A percentile compares a stretch with the other conserved stretches of the same genome.
These are phyloP conservation scores for Talaromyces proteolyticus DNA, from an alignment of 495 filamentous ascomycete genomes.

Conservation along the genomic window DNA sequence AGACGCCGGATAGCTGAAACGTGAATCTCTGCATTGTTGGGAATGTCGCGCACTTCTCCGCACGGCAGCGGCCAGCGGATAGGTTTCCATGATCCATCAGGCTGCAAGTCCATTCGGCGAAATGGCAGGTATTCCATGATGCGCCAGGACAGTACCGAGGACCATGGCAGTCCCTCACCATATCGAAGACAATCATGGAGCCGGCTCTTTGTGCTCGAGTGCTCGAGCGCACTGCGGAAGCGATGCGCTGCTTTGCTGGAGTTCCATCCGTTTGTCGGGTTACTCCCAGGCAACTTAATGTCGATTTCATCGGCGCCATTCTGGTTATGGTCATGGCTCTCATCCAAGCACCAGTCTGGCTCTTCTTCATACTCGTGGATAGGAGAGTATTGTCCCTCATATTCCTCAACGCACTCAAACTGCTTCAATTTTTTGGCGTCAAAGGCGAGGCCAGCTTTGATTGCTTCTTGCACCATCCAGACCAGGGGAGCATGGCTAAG, in stretches of 20 bases:
- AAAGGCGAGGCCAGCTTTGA: conserved; percentile 65
- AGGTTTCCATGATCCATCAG: conserved; percentile 73
- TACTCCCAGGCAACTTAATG: conserved; percentile 2
- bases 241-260: conserved; percentile 52
- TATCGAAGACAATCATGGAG: conserved; percentile 75
- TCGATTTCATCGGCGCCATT: conserved; percentile 17
- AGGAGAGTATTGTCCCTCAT: conserved; percentile 33
- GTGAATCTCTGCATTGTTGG: conserved; percentile 63
- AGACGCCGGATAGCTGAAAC: conserved; percentile 69
- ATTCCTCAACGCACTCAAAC: conserved; percentile 56
- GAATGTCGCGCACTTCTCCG: conserved; percentile 79
- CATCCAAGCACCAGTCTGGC: conserved; percentile 23
- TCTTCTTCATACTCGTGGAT: conserved; percentile 22
- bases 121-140: conserved; percentile 85
- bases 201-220: conserved; percentile 51
- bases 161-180: conserved; percentile 50
- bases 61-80: conserved; percentile 76
- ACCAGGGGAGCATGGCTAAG: conserved; percentile 71
- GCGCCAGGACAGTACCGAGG: conserved; percentile 66
- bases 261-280: conserved; percentile 23
- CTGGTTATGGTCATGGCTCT: conserved; percentile 8
- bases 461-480: conserved; percentile 82
- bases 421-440: conserved; percentile 62
- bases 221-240: conserved; percentile 52
- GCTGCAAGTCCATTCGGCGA: conserved; percentile 71